Evolutionary conservation across 345 rosid species (phyloP).

Genomic region (Erodium maritimum): DNA sequence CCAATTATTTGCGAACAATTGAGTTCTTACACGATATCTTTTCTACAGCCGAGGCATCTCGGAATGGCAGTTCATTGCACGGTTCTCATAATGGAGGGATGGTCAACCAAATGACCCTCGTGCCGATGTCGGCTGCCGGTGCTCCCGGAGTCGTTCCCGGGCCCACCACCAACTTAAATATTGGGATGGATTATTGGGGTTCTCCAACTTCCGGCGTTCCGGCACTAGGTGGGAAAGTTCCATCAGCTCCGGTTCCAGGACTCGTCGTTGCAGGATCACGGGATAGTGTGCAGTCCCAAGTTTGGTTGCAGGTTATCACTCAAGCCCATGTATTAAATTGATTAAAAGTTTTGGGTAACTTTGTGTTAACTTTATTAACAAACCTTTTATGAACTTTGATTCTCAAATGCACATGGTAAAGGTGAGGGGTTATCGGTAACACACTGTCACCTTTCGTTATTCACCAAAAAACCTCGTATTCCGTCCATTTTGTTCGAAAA

Average conservation of each 20-base stretch:
- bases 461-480: no score
- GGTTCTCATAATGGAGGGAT: constrained; percentile 62
- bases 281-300: constrained; percentile 59
- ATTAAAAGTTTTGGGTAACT: no score
- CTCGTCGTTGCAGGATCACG: constrained; percentile 53
- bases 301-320: constrained; percentile 69
- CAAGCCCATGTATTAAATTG: not conserved
- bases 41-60: constrained; percentile 43
- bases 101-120: constrained; percentile 37
- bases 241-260: constrained; percentile 60
- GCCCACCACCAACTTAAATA: constrained; percentile 83
- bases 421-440: no score
- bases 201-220: constrained; percentile 51
- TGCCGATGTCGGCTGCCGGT: constrained; percentile 55
- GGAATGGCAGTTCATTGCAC: constrained; percentile 59
- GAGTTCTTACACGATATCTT: constrained; percentile 2
- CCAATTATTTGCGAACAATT: not conserved
- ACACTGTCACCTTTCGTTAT: no score
- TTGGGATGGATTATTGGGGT: constrained; percentile 99
- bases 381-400: no score
- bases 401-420: no score
- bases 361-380: no score
- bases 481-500: no score
- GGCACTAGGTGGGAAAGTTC: constrained; percentile 56
- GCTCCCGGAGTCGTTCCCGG: constrained; percentile 49